A percentile compares a stretch with the other conserved stretches of the same genome.
Evolutionary conservation across 495 filamentous ascomycete species (phyloP).

Genomic region (Pyrenopolyporus hunteri): DNA sequence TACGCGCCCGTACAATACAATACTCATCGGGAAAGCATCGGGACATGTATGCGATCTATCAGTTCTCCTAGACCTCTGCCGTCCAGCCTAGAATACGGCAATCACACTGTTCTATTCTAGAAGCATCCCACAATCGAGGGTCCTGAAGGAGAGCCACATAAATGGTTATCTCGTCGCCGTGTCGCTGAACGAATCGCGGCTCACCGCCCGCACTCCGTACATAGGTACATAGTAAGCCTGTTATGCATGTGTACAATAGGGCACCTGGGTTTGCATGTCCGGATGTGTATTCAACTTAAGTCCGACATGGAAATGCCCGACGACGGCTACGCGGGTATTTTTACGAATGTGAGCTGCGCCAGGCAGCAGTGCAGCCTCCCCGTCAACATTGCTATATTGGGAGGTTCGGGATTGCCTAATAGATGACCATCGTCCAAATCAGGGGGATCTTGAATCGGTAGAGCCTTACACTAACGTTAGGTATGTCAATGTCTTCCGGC

Average conservation of each 20-base stretch:
- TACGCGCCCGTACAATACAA: background rate
- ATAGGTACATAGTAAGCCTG: conserved; percentile 29
- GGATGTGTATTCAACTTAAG: conserved; percentile 16
- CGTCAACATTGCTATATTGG: background rate
- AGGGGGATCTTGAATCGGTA: background rate
- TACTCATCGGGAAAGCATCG: background rate
- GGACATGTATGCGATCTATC: background rate
- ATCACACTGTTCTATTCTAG: background rate
- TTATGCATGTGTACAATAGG: too few species aligned
- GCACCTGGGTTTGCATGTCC: too few species aligned
- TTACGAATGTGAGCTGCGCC: background rate
- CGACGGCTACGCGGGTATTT: background rate
- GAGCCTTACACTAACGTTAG: too few species aligned
- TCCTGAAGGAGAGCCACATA: background rate
- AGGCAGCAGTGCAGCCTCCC: conserved; percentile 23
- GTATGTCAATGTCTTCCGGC: too few species aligned
- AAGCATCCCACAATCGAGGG: background rate
- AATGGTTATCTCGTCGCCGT: too few species aligned
- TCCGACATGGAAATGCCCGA: conserved; percentile 17
- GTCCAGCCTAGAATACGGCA: background rate
- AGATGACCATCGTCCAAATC: background rate
- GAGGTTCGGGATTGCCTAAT: background rate
- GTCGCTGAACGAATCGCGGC: too few species aligned
- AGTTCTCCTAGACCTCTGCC: background rate
- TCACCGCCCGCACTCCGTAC: too few species aligned